These are phyloP conservation scores for Pleurotus platypus DNA, from an alignment of 768 basidiomycete species.

Conservation along the genomic window DNA sequence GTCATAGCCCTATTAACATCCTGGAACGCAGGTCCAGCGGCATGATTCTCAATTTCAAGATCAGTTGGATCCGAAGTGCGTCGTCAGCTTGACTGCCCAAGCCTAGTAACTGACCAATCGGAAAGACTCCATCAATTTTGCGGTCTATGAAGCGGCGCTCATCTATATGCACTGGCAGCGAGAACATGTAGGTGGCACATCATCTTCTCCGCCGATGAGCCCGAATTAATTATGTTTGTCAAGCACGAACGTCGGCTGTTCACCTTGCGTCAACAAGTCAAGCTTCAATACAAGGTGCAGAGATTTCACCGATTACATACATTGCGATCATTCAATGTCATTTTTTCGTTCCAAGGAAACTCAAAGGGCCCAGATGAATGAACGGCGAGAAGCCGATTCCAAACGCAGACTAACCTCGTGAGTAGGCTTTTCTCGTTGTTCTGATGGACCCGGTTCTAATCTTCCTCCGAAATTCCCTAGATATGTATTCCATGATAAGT, in stretches of 20 bases:
- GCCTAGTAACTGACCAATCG: neutral
- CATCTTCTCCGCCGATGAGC: conserved; percentile 21
- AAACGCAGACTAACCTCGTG: conserved; percentile 61
- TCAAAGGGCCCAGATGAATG: conserved; percentile 53
- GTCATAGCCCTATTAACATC: too few relatives aligned
- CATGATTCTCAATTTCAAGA: conserved; percentile 1
- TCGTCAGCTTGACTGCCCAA: neutral
- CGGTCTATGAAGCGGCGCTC: conserved; percentile 75
- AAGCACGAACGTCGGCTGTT: conserved; percentile 49
- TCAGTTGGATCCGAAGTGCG: conserved; percentile 5
- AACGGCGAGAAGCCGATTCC: conserved; percentile 56
- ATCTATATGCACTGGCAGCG: conserved; percentile 44
- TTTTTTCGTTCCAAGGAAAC: conserved; percentile 21
- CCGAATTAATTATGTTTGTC: neutral
- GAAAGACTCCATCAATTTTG: conserved; percentile 63
- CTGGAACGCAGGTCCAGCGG: neutral
- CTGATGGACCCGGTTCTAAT: neutral
- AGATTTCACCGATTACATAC: neutral
- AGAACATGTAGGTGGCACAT: conserved; percentile 24
- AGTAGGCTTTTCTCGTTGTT: conserved; percentile 11
- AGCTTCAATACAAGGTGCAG: conserved; percentile 13
- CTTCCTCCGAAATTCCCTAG: conserved; percentile 18
- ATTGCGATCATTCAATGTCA: neutral
- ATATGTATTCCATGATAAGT: conserved; percentile 50
- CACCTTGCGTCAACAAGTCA: conserved; percentile 14